Evolutionary conservation across 2,329 filamentous ascomycete genomes (phyloP).

Genomic region (Fusarium brachygibbosum): DNA sequence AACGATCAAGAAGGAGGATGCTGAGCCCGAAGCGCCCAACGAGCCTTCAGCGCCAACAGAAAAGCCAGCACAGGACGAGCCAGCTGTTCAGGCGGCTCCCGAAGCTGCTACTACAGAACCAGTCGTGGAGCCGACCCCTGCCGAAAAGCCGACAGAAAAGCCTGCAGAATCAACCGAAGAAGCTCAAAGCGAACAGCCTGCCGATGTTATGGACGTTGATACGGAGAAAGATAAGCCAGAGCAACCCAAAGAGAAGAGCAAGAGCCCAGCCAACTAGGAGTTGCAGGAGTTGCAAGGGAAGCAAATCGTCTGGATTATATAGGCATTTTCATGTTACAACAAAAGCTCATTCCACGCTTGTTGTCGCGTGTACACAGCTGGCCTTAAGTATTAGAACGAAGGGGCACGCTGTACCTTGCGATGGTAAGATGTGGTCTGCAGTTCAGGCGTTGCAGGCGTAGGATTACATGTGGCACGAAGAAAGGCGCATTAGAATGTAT

Average conservation of each 20-base stretch:
- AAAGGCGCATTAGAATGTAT: conserved; percentile 17
- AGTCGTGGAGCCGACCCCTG: conserved; percentile 31
- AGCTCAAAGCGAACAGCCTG: conserved; percentile 38
- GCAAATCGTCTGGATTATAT: conserved; percentile 14
- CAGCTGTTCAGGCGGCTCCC: conserved; percentile 20
- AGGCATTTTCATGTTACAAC: conserved; percentile 34
- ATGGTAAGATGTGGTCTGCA: conserved; percentile 39
- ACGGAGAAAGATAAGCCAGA: conserved; percentile 50
- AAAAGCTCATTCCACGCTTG: conserved; percentile 26
- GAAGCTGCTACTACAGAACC: conserved; percentile 32
- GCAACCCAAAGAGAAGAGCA: conserved; percentile 48
- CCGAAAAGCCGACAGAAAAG: conserved; percentile 41
- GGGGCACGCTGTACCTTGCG: conserved; percentile 34
- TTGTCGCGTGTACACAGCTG: conserved; percentile 18
- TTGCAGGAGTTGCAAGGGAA: conserved; percentile 13
- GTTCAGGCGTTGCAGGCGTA: conserved; percentile 49
- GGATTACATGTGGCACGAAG: conserved; percentile 35
- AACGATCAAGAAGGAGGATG: conserved; percentile 46
- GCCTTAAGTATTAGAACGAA: not conserved
- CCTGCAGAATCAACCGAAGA: conserved; percentile 32
- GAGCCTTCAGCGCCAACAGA: conserved; percentile 33
- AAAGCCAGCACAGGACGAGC: conserved; percentile 38
- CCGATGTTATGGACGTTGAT: conserved; percentile 55
- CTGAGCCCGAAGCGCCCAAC: conserved; percentile 39
- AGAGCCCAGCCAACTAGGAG: conserved; percentile 44